A percentile compares a stretch with the other conserved stretches of the same genome.
Conservation (phyloP, 805 yeast species). For the Starmerella apicola region DNA sequence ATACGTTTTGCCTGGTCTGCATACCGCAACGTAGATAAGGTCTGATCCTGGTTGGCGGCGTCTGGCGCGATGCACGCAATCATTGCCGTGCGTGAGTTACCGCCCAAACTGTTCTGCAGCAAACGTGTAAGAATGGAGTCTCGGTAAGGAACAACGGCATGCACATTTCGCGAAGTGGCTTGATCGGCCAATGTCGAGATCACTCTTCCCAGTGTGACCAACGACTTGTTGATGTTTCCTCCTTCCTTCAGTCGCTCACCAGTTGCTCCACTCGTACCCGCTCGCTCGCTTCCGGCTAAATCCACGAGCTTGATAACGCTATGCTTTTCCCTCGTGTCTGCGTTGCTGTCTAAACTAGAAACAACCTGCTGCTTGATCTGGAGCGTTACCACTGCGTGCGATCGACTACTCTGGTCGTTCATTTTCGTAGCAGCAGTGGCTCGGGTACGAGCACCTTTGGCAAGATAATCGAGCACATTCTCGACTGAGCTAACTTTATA, state of each 20-base stretch:
- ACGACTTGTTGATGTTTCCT: conserved; percentile 59
- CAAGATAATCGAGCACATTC: conserved; percentile 39
- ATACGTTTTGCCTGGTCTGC: conserved; percentile 67
- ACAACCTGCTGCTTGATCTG: conserved; percentile 44
- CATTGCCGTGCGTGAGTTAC: conserved; percentile 78
- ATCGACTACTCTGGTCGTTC: conserved; percentile 63
- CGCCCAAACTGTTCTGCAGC: conserved; percentile 63
- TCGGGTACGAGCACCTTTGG: conserved; percentile 42
- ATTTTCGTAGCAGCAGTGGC: conserved; percentile 62
- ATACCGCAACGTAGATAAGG: conserved; percentile 60
- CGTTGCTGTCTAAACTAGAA: conserved; percentile 8
- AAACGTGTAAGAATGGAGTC: conserved; percentile 69
- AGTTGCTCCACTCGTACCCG: conserved; percentile 47
- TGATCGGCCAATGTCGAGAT: conserved; percentile 37
- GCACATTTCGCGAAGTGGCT: conserved; percentile 10
- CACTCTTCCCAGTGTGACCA: conserved; percentile 68
- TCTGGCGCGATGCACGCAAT: conserved; percentile 59
- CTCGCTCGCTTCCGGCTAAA: conserved; percentile 73
- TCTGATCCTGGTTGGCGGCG: conserved; percentile 68
- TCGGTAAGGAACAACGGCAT: conserved; percentile 46
- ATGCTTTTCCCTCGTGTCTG: conserved; percentile 33
- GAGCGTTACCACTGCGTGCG: conserved; percentile 68
- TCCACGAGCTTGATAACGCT: conserved; percentile 63
- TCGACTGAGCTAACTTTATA: conserved; percentile 35
- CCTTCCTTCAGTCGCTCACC: conserved; percentile 57